phyloP scores from a whole-genome alignment of 768 basidiomycete genomes.

The Galerina marginata region DNA sequence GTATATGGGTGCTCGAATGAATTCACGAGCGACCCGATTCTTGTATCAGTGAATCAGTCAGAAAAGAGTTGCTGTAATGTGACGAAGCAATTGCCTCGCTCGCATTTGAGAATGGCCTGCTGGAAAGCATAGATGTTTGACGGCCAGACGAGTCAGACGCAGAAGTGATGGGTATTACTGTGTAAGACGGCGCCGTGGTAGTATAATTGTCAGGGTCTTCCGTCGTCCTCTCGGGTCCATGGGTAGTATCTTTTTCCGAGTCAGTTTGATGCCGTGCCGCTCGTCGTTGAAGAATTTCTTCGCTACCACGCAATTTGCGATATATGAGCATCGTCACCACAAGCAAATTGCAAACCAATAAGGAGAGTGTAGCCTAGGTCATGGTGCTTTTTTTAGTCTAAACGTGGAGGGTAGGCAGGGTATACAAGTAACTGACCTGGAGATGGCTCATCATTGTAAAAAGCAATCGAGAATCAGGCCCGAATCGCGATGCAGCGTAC shows the following conservation, averaged over 20 bases:
- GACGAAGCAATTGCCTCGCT: neutral
- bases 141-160: neutral
- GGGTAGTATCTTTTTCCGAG: neutral
- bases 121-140: neutral
- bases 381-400: neutral
- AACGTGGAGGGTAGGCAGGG: neutral
- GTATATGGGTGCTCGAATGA: no score
- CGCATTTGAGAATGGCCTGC: neutral
- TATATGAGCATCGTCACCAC: slow-evolving; percentile 11
- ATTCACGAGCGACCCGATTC: neutral
- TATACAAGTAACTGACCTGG: neutral
- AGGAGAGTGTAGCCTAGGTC: slow-evolving; percentile 1
- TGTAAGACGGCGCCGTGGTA: slow-evolving; percentile 3
- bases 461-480: slow-evolving; percentile 5
- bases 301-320: slow-evolving; percentile 5
- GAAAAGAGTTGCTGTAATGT: neutral
- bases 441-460: slow-evolving; percentile 13
- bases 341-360: slow-evolving; percentile 10
- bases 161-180: slow-evolving; percentile 1
- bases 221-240: no score
- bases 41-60: neutral
- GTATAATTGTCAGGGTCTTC: neutral
- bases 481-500: slow-evolving; percentile 6
- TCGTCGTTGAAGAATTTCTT: slow-evolving; percentile 3
- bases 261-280: neutral